A percentile compares a stretch with the other conserved stretches of the same genome.
Evolutionary conservation across 148 eudicot genomes (phyloP).

Genomic region (Dysphania ambrosioides): DNA sequence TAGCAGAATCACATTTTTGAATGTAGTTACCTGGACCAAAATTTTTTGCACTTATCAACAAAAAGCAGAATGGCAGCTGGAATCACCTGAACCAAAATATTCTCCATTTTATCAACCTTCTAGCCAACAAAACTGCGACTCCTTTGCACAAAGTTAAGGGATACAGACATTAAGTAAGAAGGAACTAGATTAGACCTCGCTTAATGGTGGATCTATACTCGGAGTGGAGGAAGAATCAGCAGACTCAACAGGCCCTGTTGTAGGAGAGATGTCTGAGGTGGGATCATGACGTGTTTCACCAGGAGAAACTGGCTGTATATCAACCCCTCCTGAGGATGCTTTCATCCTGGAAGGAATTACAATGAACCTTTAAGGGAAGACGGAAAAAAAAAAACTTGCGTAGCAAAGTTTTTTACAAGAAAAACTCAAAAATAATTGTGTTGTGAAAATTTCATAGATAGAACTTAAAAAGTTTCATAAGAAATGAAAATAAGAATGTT

Average conservation of each 20-base stretch:
- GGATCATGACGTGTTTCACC: slow-evolving; percentile 28
- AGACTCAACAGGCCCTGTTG: slow-evolving; percentile 21
- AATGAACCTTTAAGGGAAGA: background rate
- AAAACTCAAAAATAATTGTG: background rate
- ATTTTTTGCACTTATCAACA: slow-evolving; percentile 25
- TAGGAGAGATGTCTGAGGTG: slow-evolving; percentile 30
- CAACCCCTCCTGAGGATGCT: slow-evolving; percentile 70
- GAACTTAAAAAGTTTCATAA: background rate
- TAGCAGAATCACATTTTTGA: slow-evolving; percentile 52
- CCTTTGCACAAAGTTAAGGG: slow-evolving; percentile 2
- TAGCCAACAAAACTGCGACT: background rate
- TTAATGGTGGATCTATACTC: slow-evolving; percentile 28
- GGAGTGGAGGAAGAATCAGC: slow-evolving; percentile 28
- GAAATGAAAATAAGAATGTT: background rate
- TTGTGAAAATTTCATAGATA: background rate
- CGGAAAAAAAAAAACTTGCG: background rate
- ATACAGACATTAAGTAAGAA: slow-evolving; percentile 8
- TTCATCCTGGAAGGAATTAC: slow-evolving; percentile 46
- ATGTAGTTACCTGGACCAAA: slow-evolving; percentile 50
- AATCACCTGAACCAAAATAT: slow-evolving; percentile 31
- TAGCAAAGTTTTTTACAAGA: background rate
- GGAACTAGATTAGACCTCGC: slow-evolving; percentile 36
- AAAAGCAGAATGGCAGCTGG: slow-evolving; percentile 23
- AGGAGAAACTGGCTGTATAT: slow-evolving; percentile 39
- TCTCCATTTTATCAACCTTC: slow-evolving; percentile 6